Conservation (phyloP, 1,284 basidiomycete species). For the Fomitopsis schrenkii region DNA sequence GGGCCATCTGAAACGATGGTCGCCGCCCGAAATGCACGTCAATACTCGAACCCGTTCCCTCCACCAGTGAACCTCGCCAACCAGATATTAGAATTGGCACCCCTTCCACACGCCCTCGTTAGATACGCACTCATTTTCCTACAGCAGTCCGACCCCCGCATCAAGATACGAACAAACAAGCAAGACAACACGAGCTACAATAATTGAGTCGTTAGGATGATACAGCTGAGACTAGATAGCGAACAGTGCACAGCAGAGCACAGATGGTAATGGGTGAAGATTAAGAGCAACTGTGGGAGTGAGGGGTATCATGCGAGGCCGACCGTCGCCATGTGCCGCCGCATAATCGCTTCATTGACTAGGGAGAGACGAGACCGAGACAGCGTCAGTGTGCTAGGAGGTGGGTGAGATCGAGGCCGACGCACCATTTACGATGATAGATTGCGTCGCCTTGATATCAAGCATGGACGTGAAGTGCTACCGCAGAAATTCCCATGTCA, state of each 20-base stretch:
- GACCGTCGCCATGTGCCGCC: slow-evolving; percentile 19
- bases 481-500: not conserved
- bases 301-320: slow-evolving; percentile 16
- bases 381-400: not conserved
- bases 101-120: not conserved
- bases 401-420: slow-evolving; percentile 3
- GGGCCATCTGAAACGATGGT: too few relatives aligned
- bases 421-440: slow-evolving; percentile 68
- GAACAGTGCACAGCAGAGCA: not conserved
- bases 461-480: slow-evolving; percentile 79
- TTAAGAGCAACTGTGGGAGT: not conserved
- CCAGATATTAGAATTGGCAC: too few relatives aligned
- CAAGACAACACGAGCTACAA: not conserved
- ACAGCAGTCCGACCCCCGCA: not conserved
- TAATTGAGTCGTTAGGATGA: not conserved
- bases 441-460: slow-evolving; percentile 74
- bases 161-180: not conserved
- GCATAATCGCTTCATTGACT: slow-evolving; percentile 24
- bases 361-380: not conserved
- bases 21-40: too few relatives aligned
- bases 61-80: too few relatives aligned
- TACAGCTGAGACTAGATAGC: not conserved
- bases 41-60: too few relatives aligned
- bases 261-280: not conserved
- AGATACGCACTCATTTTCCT: not conserved